Base-by-base conservation (phyloP, 2,329 filamentous ascomycete species). In the Neonectria neomacrospora region DNA sequence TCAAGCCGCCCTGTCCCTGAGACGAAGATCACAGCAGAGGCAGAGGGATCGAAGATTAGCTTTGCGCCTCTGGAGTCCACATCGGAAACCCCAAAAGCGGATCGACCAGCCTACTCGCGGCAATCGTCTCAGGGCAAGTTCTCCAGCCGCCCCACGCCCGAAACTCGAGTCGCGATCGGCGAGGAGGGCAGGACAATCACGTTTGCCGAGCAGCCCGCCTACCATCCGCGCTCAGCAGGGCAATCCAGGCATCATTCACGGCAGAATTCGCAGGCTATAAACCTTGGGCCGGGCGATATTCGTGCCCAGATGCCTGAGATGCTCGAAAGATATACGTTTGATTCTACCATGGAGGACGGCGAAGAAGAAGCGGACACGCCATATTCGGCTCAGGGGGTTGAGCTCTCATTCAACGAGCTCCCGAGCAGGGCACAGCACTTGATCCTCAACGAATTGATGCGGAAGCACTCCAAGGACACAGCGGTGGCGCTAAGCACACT, bases 401-500 rank as follows among this genome's bases (percentile, higher is more conserved):
- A 92, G 0, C 81, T 96, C 2, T 93, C 89, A 2, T 97, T 97
- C 81, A 96, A 97, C 71, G 92, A 96, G 73, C 81, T 97, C 4
- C 93, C 93, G 0, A 92, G 91, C 71, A 88, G 92, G 16, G 93
- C 93, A 2, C 93, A 96, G 75, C 92, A 97, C 76, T 80, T 96
- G 37, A 94, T 97, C 28, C 79, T 97, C 16, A 97, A 97, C 75
- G 93, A 97, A 76, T 80, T 96, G 67, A 94, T 97, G 81, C 83
- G 85, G 3, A 83, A 85, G 62, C 82, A 93, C 65, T 92, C 90
- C 68, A 76, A 77, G 41, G 84, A 91, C 20, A 93, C 93, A 1
- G 92, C 92, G 0, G 92, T 96, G 0, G 79, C 96, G 16, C 90
- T 97, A 70, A 96, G 91, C 1, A 97, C 94, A 23, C 80, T 97